Conservation (phyloP, 495 filamentous ascomycete genomes). For the Hypomontagnella monticulosa region DNA sequence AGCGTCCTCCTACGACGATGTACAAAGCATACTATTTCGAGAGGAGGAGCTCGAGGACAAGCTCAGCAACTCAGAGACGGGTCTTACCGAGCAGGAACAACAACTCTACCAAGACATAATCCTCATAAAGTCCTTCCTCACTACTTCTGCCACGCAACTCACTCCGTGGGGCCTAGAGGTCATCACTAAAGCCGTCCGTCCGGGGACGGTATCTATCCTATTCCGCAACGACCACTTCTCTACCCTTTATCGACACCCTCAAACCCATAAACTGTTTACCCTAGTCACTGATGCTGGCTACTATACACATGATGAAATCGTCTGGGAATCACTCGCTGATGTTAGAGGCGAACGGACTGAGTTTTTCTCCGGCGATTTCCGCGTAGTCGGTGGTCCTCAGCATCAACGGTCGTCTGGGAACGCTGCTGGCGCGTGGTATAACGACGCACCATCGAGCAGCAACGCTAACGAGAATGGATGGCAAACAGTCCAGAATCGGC, state of each 20-base stretch:
- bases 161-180: slow-evolving; percentile 81
- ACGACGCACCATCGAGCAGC: slow-evolving; percentile 17
- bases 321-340: slow-evolving; percentile 94
- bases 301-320: slow-evolving; percentile 85
- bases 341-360: slow-evolving; percentile 84
- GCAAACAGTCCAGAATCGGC: slow-evolving; percentile 59
- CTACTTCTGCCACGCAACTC: slow-evolving; percentile 82
- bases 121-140: slow-evolving; percentile 82
- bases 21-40: slow-evolving; percentile 84
- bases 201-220: slow-evolving; percentile 83
- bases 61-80: slow-evolving; percentile 60
- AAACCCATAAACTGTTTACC: slow-evolving; percentile 73
- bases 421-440: slow-evolving; percentile 13
- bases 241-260: slow-evolving; percentile 84
- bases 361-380: slow-evolving; percentile 91
- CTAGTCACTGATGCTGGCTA: slow-evolving; percentile 95
- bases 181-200: slow-evolving; percentile 69
- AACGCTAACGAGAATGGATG: slow-evolving; percentile 52
- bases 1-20: slow-evolving; percentile 87
- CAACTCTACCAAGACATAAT: slow-evolving; percentile 79
- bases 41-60: slow-evolving; percentile 90
- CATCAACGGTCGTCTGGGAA: slow-evolving; percentile 39
- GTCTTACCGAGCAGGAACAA: slow-evolving; percentile 72
- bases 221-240: slow-evolving; percentile 98
- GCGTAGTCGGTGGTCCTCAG: slow-evolving; percentile 71